Percentiles rank a stretch among this genome's conserved stretches.
Conservation (phyloP, 1,284 basidiomycete genomes). For the Boletus smithii region DNA sequence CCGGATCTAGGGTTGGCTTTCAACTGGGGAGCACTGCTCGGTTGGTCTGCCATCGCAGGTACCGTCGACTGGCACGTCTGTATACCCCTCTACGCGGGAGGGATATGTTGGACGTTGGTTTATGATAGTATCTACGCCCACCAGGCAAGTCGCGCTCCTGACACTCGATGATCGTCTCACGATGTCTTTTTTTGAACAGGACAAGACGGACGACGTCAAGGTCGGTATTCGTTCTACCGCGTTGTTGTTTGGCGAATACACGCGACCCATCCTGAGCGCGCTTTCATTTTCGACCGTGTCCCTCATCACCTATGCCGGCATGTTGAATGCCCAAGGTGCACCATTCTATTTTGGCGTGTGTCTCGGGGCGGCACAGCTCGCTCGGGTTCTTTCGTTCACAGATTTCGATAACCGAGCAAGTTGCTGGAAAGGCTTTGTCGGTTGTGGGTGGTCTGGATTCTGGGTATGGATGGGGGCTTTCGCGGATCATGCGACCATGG, state of each 20-base stretch:
- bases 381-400: conserved; percentile 75
- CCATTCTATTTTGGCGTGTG: conserved; percentile 81
- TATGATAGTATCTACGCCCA: conserved; percentile 99
- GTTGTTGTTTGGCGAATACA: conserved; percentile 78
- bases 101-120: conserved; percentile 90
- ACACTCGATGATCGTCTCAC: not conserved
- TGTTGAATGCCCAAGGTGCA: conserved; percentile 70
- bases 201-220: conserved; percentile 87
- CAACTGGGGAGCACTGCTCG: conserved; percentile 96
- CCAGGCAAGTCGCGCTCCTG: conserved; percentile 54
- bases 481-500: conserved; percentile 64
- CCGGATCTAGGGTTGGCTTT: conserved; percentile 75
- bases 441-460: conserved; percentile 86
- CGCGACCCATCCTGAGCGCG: conserved; percentile 72
- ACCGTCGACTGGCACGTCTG: conserved; percentile 80
- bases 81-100: conserved; percentile 87
- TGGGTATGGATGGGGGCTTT: conserved; percentile 85
- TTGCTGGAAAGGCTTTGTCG: conserved; percentile 90
- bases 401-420: conserved; percentile 79
- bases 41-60: conserved; percentile 93
- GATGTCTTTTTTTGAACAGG: conserved; percentile 45
- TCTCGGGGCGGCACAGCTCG: conserved; percentile 75
- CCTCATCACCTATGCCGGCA: conserved; percentile 75
- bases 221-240: conserved; percentile 95
- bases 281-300: conserved; percentile 78